Conservation (phyloP, 352 stramenopile genomes). For the Peronospora belbahrii region DNA sequence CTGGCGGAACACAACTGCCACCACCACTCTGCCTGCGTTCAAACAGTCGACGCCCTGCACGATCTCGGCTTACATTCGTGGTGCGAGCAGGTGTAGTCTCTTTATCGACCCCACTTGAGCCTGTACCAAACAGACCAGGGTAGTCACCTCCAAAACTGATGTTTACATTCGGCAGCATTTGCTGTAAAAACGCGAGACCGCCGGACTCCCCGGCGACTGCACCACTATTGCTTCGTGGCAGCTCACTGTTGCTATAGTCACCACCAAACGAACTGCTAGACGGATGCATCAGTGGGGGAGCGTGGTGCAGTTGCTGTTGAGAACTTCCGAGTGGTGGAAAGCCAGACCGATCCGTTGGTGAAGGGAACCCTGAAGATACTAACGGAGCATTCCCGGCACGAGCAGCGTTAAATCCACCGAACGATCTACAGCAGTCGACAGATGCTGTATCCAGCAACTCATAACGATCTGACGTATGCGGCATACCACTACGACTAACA, state of each 20-base stretch:
- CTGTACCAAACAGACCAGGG: slow-evolving; percentile 11
- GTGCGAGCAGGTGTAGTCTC: slow-evolving; percentile 7
- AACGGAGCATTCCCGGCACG: slow-evolving; percentile 5
- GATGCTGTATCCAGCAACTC: slow-evolving; percentile 29
- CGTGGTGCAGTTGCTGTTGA: slow-evolving; percentile 21
- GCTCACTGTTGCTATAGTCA: slow-evolving; percentile 22
- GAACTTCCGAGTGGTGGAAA: slow-evolving; percentile 36
- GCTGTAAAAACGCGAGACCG: slow-evolving; percentile 73
- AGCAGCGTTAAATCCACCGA: slow-evolving; percentile 19
- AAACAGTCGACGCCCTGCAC: slow-evolving; percentile 29
- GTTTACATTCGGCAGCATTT: slow-evolving; percentile 86
- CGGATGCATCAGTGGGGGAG: slow-evolving; percentile 20
- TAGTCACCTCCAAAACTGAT: slow-evolving; percentile 82
- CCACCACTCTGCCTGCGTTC: slow-evolving; percentile 30
- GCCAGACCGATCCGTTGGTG: slow-evolving; percentile 24
- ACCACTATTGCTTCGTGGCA: slow-evolving; percentile 11
- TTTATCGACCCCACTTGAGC: slow-evolving; percentile 5
- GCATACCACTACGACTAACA: slow-evolving; percentile 4
- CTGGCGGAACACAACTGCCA: slow-evolving; percentile 10
- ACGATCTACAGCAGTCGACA: slow-evolving; percentile 22
- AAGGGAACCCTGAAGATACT: slow-evolving; percentile 24
- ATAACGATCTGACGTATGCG: slow-evolving; percentile 14
- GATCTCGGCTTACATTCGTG: slow-evolving; percentile 7
- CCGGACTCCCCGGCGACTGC: slow-evolving; percentile 9
- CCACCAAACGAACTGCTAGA: slow-evolving; percentile 24